These are phyloP conservation scores for Hyaloscypha hepaticicola DNA, from an alignment of 495 filamentous ascomycete species.

Conservation along the genomic window DNA sequence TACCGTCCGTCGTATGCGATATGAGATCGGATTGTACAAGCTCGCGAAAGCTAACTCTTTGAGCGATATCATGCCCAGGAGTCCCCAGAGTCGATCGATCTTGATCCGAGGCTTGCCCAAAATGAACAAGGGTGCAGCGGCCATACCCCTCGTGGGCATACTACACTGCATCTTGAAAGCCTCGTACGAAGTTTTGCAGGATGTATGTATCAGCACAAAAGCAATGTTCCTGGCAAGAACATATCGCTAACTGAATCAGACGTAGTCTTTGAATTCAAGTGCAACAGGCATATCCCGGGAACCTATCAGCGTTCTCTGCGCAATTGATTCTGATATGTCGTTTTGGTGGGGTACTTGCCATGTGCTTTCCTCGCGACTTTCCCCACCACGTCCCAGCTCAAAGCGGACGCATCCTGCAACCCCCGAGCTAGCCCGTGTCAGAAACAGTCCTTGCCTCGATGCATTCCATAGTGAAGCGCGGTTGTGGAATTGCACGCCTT, in stretches of 20 bases:
- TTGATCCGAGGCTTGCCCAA: background rate
- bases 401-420: conserved; percentile 19
- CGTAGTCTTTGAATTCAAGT: background rate
- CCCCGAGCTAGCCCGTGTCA: background rate
- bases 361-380: conserved; percentile 20
- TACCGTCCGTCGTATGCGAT: background rate
- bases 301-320: background rate
- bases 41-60: background rate
- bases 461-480: background rate
- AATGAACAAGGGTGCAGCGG: background rate
- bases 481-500: background rate
- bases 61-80: background rate
- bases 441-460: background rate
- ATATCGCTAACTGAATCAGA: background rate
- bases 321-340: conserved; percentile 11
- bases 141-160: too few species aligned
- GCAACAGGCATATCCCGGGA: background rate
- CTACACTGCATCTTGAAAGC: background rate
- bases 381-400: conserved; percentile 3
- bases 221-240: background rate
- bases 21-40: background rate
- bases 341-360: conserved; percentile 13
- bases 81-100: background rate
- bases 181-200: background rate
- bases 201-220: background rate